Evolutionary conservation across 208 protist genomes (phyloP).

Genomic region (Crithidia expoeki): DNA sequence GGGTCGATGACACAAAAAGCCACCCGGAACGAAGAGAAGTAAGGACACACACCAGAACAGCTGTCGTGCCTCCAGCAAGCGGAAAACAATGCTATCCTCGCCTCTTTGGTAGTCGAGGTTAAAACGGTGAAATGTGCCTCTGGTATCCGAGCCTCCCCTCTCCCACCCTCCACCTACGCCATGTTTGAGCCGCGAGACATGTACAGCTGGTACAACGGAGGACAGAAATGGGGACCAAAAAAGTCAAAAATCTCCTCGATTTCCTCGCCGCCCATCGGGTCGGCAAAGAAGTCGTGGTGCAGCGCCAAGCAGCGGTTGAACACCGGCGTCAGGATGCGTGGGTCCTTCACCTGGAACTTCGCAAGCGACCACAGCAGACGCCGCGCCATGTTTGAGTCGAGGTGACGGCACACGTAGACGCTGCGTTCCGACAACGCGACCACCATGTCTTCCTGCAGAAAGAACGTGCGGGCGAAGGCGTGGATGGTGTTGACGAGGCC

Average conservation of each 20-base stretch:
- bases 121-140: not conserved
- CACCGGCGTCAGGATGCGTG: slow-evolving; percentile 79
- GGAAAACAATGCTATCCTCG: too few species aligned
- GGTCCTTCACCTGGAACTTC: slow-evolving; percentile 88
- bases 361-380: slow-evolving; percentile 87
- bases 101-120: too few species aligned
- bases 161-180: not conserved
- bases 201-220: slow-evolving; percentile 90
- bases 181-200: slow-evolving; percentile 69
- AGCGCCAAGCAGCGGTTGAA: slow-evolving; percentile 90
- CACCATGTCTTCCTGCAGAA: slow-evolving; percentile 90
- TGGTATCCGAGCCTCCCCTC: not conserved
- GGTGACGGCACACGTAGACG: slow-evolving; percentile 77
- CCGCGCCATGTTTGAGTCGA: slow-evolving; percentile 82
- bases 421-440: slow-evolving; percentile 88
- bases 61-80: too few species aligned
- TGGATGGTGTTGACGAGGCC: slow-evolving; percentile 89
- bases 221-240: slow-evolving; percentile 84
- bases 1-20: too few species aligned
- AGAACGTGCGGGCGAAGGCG: slow-evolving; percentile 88
- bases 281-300: slow-evolving; percentile 90
- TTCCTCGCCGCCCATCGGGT: slow-evolving; percentile 90
- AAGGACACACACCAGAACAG: too few species aligned
- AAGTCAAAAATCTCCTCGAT: slow-evolving; percentile 92
- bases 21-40: too few species aligned